Evolutionary conservation across 208 protist species (phyloP).

Genomic region (Porcisia deanei): DNA sequence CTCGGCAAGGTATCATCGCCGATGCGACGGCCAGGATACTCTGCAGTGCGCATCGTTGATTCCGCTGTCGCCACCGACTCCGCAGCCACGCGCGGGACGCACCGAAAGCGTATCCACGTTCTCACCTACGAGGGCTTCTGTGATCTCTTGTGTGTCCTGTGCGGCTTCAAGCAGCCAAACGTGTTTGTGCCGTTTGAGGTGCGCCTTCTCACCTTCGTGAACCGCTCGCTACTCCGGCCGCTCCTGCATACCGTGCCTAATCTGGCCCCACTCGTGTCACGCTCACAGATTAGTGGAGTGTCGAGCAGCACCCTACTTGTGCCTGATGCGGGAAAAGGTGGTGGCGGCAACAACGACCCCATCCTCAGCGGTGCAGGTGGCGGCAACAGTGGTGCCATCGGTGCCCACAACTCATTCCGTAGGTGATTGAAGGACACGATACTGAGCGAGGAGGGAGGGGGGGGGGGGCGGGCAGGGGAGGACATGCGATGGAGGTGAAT

Average conservation of each 20-base stretch:
- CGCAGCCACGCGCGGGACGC: conserved; percentile 3
- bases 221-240: conserved; percentile 73
- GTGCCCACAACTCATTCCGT: not conserved
- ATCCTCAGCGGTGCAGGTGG: not conserved
- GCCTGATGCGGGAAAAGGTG: not conserved
- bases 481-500: too few relatives aligned
- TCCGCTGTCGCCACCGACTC: conserved; percentile 29
- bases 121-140: conserved; percentile 82
- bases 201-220: conserved; percentile 69
- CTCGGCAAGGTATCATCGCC: conserved; percentile 5
- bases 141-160: conserved; percentile 83
- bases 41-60: conserved; percentile 66
- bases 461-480: too few relatives aligned
- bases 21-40: conserved; percentile 35
- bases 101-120: conserved; percentile 34
- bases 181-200: conserved; percentile 76
- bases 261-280: conserved; percentile 36
- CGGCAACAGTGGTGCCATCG: not conserved
- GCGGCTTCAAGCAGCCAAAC: conserved; percentile 88
- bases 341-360: not conserved
- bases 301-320: not conserved
- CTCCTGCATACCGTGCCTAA: conserved; percentile 64
- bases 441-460: too few relatives aligned
- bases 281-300: conserved; percentile 10
- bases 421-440: too few relatives aligned